Evolutionary conservation across 495 filamentous ascomycete genomes (phyloP), one percentile per base, ranked within the genome.

Genomic region (Penicillium waksmanii): DNA sequence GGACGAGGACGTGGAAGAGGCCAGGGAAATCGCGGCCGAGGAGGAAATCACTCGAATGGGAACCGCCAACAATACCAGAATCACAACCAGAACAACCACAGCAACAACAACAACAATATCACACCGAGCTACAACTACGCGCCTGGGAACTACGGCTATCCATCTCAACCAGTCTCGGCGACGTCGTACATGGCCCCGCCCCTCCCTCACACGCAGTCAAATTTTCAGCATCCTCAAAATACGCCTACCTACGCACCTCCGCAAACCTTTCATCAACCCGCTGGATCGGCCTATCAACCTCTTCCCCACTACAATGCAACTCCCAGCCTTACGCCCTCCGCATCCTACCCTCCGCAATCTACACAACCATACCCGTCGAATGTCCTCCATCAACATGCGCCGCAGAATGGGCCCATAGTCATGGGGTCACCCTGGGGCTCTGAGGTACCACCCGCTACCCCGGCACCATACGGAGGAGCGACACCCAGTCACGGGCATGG

Each of bases 371-470:
- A 73, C 53, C 53, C 69, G 49, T 36, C 73, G 10, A 63, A 50
- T 36, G 34, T 67, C 11, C 57, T 69, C 35, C 58, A 67, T 18
- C 72, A 72, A 15, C 70, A 69, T 65, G 46, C 66, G 2, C 65
- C 56, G 5, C 40, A 69, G 19, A 66, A 70, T 53, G 81, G 80
- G 59, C 74, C 79, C 15, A 75, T 80, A 46, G 68, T 85, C 55
- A 84, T 88, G 79, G 83, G 80, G 1, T 80, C 83, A 60, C 80
- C 79, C 31, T 84, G 86, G 75, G 82, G 84, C 3, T 82, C 83
- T 68, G 84, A 86, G 40, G 65, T 70, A 53, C 63, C 67, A 25
- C 27, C 27, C 8, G 67, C 65, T 25, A 55, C 70, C 36, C 21
- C 63, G 2, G 58, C 46, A 12, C 18, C 60, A 9, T 76, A 72